Base-by-base conservation (phyloP, 495 filamentous ascomycete genomes). In the Podospora didyma region DNA sequence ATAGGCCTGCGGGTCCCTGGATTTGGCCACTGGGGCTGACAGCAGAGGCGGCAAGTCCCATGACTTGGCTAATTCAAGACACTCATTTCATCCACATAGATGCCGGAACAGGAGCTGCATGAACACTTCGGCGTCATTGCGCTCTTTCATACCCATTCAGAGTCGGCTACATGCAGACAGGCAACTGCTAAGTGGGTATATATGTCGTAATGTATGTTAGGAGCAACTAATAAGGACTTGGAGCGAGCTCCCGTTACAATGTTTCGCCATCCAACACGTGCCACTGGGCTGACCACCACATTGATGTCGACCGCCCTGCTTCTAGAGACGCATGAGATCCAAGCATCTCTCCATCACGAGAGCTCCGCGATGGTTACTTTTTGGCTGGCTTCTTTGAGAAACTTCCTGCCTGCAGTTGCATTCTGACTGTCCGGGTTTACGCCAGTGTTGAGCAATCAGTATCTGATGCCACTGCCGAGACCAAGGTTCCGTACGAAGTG, bases 401-500 rank as follows among this genome's bases (percentile, higher is more conserved):
- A 31, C 9, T 9, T 4, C 26, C 26, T 9, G 26, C 26, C 26
- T 31, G 26, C 26, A 31, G 26, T 31, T 31, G 26, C 26, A 31
- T 31, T 31, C 3, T 31, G 26, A 4, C 26, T 31, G 3, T 4
- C 9, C 3, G 26, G 4, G 12, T 17, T 16, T 7, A 42, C 39
- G 39, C n/a, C 39, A 42, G 12, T 17, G 3, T 17, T 42, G 39
- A 42, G 39, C 39, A 42, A 56, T 37, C 53, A 48, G 5, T 11
- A 45, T 26, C 41, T 10, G n/a, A 23, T 9, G 51, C 62, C 62
- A 52, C 68, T 59, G 46, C 67, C 68, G 60, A 87, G 61, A 12
- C 88, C 87, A 51, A 92, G 77, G 34, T 86, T 84, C 53, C 82
- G 79, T 65, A 92, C 81, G 71, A 88, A 90, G 58, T 88, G 76